Conservation (phyloP, 2,329 filamentous ascomycete genomes). For the Xylariaceae sp. region DNA sequence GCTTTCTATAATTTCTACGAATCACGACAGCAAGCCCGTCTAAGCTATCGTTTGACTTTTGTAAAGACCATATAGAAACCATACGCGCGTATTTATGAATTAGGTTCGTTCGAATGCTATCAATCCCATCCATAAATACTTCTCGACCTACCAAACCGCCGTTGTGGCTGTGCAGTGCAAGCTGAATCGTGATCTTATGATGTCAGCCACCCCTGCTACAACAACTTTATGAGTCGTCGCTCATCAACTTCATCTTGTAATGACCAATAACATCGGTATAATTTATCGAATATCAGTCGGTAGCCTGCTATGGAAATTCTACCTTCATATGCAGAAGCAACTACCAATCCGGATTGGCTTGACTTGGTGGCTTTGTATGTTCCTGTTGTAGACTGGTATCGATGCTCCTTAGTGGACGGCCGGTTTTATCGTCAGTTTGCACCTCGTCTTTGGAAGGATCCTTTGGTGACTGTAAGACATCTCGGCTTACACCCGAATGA, state of each 20-base stretch:
- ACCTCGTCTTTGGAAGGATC: constrained; percentile 56
- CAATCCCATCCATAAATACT: no score
- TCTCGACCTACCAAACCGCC: neutral
- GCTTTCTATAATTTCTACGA: no score
- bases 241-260: neutral
- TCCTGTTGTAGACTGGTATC: constrained; percentile 43
- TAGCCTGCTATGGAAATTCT: constrained; percentile 39
- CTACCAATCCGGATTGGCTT: constrained; percentile 51
- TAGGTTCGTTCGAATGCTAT: no score
- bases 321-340: constrained; percentile 59
- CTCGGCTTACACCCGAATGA: constrained; percentile 48
- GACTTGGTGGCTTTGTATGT: constrained; percentile 50
- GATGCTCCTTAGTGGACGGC: constrained; percentile 52
- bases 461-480: constrained; percentile 44
- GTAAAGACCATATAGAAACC: no score
- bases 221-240: neutral
- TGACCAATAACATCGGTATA: neutral
- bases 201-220: neutral
- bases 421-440: constrained; percentile 54
- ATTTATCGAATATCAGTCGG: neutral
- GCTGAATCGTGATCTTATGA: constrained; percentile 6
- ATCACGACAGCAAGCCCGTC: no score
- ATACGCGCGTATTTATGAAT: no score
- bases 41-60: no score
- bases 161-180: constrained; percentile 24